Evolutionary conservation across 176 grass and related monocot species (phyloP), one percentile per base, ranked within the genome.

Genomic region (Cenchrus fungigraminus): DNA sequence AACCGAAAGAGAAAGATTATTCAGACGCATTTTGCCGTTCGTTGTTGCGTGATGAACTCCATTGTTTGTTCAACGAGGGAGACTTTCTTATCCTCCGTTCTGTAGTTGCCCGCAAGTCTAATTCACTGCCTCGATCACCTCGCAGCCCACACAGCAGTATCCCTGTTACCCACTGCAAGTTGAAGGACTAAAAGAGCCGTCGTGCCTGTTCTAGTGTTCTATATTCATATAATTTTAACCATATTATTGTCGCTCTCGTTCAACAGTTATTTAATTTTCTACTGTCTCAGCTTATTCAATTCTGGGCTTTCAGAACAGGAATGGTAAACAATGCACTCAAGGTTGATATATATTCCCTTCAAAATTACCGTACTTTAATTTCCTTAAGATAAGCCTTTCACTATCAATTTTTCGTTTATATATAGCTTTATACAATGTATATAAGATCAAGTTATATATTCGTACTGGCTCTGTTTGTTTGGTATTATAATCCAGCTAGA

Each of bases 91-190:
- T 68, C 51, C 42, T 68, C 51, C 42, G 19, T 29, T 20, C 62
- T 47, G 10, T 34, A 8, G 58, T 77, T 85, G 19, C 64, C 74
- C 19, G 11, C 52, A 78, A 85, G 52, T 58, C 10, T 85, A 46
- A 50, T 22, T 71, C 54, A 61, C 42, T 71, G n/a, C 37, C 32
- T 57, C 31, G 31, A 32, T 32, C 40, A 19, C 15, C 65, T 43
- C 53, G 46, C 34, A 46, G 8, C n/a, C 57, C 65, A 59, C 37
- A 71, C 53, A 72, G n/a, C 66, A 28, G 43, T 43, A 82, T 71
- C 51, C 19, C 37, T 29, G 5, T 58, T 55, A 16, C 11, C 53
- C 4, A 15, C 53, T 17, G 53, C 53, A 31, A 12, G 37, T 68
- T 81, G 50, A 70, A 43, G 34, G 19, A 28, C 57, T 10, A 10